Conservation (phyloP, 73 alveolate species). For the Tetrahymena malaccensis region DNA sequence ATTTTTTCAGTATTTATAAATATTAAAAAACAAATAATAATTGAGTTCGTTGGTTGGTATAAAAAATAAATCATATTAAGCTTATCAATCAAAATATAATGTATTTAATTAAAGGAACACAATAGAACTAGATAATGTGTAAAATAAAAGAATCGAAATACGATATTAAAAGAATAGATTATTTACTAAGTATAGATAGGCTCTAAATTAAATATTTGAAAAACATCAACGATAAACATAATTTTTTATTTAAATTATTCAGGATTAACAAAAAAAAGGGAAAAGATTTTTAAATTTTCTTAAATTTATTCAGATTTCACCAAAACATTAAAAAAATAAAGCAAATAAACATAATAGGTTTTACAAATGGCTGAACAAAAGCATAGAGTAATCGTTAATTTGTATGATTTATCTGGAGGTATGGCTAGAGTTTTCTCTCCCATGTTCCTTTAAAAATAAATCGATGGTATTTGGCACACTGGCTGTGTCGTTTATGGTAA, state of each 20-base stretch:
- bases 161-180: not conserved
- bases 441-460: constrained; percentile 65
- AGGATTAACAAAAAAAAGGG: not conserved
- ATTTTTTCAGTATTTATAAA: too few relatives aligned
- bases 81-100: too few relatives aligned
- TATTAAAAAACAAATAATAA: too few relatives aligned
- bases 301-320: not conserved
- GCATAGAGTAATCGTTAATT: constrained; percentile 30
- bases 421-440: constrained; percentile 81
- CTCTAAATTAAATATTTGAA: not conserved
- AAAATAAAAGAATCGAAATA: not conserved
- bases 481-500: constrained; percentile 85
- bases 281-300: not conserved
- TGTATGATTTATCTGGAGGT: constrained; percentile 90
- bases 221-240: not conserved
- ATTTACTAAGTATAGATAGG: not conserved
- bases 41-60: too few relatives aligned
- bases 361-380: constrained; percentile 6
- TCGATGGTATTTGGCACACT: constrained; percentile 98
- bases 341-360: not conserved
- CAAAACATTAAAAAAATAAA: not conserved
- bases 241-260: not conserved
- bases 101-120: not conserved
- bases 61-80: too few relatives aligned
- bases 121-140: not conserved